A percentile compares a stretch with the other conserved stretches of the same genome.
Conservation (phyloP, 108 stramenopile species). For the Nitzschia palea region DNA sequence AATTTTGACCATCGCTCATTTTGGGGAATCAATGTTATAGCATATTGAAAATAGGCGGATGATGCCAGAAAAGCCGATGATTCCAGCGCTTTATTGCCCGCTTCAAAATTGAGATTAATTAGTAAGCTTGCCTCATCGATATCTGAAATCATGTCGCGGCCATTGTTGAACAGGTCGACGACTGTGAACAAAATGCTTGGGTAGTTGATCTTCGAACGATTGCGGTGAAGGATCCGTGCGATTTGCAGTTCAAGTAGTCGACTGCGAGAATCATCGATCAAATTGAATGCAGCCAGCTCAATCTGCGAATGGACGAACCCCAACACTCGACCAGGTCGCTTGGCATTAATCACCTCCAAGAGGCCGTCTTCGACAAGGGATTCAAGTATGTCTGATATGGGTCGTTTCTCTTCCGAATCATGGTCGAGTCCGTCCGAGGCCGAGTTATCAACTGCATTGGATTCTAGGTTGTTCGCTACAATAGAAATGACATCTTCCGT, state of each 20-base stretch:
- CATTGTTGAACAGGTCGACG: constrained; percentile 6
- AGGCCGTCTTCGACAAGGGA: neutral
- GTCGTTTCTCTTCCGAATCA: neutral
- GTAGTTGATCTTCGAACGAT: neutral
- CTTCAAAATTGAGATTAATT: constrained; percentile 24
- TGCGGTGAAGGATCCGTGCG: neutral
- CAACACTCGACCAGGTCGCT: neutral
- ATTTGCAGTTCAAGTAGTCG: constrained; percentile 2
- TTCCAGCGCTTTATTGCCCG: constrained; percentile 13
- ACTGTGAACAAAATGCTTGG: neutral
- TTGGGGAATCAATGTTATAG: neutral
- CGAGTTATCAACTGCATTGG: neutral
- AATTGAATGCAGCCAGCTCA: constrained; percentile 6
- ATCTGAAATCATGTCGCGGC: neutral
- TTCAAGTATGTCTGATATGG: neutral
- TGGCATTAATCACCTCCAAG: neutral
- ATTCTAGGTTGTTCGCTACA: neutral
- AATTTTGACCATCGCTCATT: neutral
- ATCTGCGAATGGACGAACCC: constrained; percentile 24
- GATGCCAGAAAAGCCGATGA: constrained; percentile 22
- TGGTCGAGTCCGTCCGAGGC: neutral
- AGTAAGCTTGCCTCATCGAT: neutral
- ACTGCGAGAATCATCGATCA: neutral
- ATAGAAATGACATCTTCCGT: neutral
- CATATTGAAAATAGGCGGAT: neutral